Percentiles rank a stretch among this genome's conserved stretches.
Conservation (phyloP, 2,329 filamentous ascomycete species). For the Sporothrix variecibatus region DNA sequence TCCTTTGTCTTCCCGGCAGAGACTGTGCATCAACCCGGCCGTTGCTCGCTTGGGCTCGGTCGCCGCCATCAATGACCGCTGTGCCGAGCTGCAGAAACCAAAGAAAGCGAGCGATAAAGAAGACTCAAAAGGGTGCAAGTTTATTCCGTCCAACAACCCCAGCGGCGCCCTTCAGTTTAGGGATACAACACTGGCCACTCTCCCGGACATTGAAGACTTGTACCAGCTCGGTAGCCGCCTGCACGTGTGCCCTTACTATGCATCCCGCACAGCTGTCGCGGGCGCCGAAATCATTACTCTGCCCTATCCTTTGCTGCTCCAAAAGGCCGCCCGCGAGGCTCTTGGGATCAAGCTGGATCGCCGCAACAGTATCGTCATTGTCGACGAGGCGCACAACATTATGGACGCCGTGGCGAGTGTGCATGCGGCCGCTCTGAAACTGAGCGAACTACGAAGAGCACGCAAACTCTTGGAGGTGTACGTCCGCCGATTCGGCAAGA, state of each 20-base stretch:
- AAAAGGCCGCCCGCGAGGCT: conserved; percentile 83
- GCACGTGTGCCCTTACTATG: conserved; percentile 91
- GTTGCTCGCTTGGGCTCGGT: conserved; percentile 71
- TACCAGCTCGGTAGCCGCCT: conserved; percentile 74
- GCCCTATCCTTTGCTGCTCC: conserved; percentile 86
- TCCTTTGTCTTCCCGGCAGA: conserved; percentile 81
- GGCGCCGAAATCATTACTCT: conserved; percentile 87
- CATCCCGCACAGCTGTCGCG: conserved; percentile 80
- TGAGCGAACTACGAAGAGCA: conserved; percentile 71
- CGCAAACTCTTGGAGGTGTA: conserved; percentile 78
- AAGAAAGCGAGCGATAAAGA: conserved; percentile 62
- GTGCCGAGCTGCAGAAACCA: conserved; percentile 83
- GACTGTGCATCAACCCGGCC: conserved; percentile 83
- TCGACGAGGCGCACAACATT: conserved; percentile 96
- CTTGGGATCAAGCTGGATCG: conserved; percentile 77
- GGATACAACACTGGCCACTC: conserved; percentile 77
- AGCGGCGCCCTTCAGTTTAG: conserved; percentile 75
- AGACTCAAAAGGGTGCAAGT: conserved; percentile 57
- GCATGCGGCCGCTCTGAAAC: conserved; percentile 74
- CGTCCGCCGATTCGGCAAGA: conserved; percentile 83
- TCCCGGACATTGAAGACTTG: conserved; percentile 93
- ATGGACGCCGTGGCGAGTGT: conserved; percentile 93
- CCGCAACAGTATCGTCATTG: conserved; percentile 78
- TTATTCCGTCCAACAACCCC: conserved; percentile 75
- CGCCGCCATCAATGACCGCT: conserved; percentile 89